Evolutionary conservation across 176 grass and related monocot genomes (phyloP).

Genomic region (Themeda triandra): DNA sequence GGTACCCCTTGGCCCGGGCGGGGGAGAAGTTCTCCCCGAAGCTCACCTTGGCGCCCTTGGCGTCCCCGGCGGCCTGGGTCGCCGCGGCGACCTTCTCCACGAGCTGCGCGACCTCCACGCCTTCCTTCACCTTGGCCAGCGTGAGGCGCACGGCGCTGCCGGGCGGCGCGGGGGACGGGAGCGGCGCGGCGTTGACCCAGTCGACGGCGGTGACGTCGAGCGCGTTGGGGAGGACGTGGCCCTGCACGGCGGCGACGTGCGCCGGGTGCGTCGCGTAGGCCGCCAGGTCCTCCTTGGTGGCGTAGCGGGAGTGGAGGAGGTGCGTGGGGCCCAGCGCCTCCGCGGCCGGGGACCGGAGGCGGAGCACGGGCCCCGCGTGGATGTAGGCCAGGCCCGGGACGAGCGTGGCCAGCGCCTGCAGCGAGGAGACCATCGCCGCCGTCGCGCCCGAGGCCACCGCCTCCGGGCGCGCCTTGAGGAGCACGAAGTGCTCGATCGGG

Average conservation of each 20-base stretch:
- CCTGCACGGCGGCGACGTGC: constrained; percentile 76
- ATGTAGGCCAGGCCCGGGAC: constrained; percentile 68
- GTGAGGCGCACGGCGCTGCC: constrained; percentile 67
- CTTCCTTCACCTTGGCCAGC: constrained; percentile 65
- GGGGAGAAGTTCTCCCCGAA: constrained; percentile 93
- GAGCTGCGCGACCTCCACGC: constrained; percentile 31
- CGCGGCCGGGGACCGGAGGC: constrained; percentile 64
- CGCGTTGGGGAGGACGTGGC: constrained; percentile 53
- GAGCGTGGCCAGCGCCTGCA: constrained; percentile 49
- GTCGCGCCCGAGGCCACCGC: constrained; percentile 42
- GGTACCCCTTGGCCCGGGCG: constrained; percentile 80
- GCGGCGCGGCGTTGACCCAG: constrained; percentile 58
- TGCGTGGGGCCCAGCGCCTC: constrained; percentile 67
- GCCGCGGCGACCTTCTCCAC: constrained; percentile 36
- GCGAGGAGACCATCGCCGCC: constrained; percentile 55
- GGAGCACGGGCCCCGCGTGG: constrained; percentile 65
- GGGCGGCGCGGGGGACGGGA: constrained; percentile 28
- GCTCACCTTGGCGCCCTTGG: constrained; percentile 45
- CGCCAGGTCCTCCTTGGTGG: constrained; percentile 67
- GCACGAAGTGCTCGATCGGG: constrained; percentile 85
- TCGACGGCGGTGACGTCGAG: constrained; percentile 75
- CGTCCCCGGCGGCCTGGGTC: constrained; percentile 33
- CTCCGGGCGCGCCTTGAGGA: constrained; percentile 75
- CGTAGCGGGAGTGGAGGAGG: constrained; percentile 81
- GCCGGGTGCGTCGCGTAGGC: constrained; percentile 64